Base-by-base conservation (phyloP, 2,329 filamentous ascomycete genomes). In the Aspergillus flavus region DNA sequence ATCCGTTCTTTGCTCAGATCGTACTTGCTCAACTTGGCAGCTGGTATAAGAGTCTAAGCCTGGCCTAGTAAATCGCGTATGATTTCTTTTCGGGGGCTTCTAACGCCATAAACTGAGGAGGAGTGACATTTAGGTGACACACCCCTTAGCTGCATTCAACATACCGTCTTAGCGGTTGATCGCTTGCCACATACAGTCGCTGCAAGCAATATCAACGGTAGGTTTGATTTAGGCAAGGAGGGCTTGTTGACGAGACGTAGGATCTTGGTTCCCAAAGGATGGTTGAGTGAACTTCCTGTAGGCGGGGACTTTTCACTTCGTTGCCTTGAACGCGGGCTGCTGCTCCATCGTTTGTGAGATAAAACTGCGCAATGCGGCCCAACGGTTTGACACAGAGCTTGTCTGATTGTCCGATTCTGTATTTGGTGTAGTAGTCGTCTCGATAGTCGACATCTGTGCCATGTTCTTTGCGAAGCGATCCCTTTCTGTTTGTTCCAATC, bases 271-370 rank as follows among this genome's bases (percentile, higher is more conserved):
- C 4, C 12, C 12, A 28, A 32, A 6, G 32, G 11, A 3, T 21
- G 12, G 14, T 39, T 55, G 21, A 23, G 19, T 52, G 48, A n/a
- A 34, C 34, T 53, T 32, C 21, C 53, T 48, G 11, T 11, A 14
- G 19, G 12, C n/a, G 4, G 43, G 28, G n/a, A 5, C 23, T 39
- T 39, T 69, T 71, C 72, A 76, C 64, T 75, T 71, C 32, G 71
- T 69, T 19, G 64, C 61, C 46, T 83, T 76, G 74, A 96, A 96
- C 3, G 90, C 91, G 16, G 90, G 87, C 70, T 94, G 94, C 78
- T 92, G 91, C 80, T 97, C 92, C 89, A 97, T 92, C 1, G 92
- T 97, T 48, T 89, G 85, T 1, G 91, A 90, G 58, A 97, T 96
- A 74, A 94, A 96, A 11, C 84, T 88, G 71, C 94, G 87, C 77